Conservation (phyloP, 768 basidiomycete species). For the Clavaria fumosa region DNA sequence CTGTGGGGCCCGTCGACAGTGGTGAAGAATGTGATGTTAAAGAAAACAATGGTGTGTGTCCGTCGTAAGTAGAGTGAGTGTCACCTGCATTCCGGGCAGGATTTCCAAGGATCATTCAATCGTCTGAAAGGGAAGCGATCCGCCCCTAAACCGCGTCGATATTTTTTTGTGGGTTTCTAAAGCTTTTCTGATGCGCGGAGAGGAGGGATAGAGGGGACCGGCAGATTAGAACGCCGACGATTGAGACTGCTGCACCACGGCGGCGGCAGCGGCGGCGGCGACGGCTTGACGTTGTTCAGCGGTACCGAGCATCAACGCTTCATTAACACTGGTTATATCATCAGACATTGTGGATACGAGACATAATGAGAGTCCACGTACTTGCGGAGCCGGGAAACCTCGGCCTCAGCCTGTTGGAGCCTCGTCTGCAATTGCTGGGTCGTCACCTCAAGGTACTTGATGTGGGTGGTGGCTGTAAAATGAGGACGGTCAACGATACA, state of each 20-base stretch:
- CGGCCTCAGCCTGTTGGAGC: slow-evolving; percentile 64
- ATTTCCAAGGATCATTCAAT: slow-evolving; percentile 21
- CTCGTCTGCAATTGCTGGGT: slow-evolving; percentile 60
- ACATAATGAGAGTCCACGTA: background rate
- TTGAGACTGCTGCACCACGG: slow-evolving; percentile 27
- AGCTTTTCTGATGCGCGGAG: slow-evolving; percentile 9
- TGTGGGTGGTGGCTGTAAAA: slow-evolving; percentile 58
- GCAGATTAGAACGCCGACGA: slow-evolving; percentile 33
- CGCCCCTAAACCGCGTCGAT: too few species aligned
- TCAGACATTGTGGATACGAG: background rate
- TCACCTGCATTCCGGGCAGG: slow-evolving; percentile 14
- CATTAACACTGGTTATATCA: slow-evolving; percentile 52
- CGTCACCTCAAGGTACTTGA: slow-evolving; percentile 74
- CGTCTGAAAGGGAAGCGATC: slow-evolving; percentile 20
- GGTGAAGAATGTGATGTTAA: too few species aligned
- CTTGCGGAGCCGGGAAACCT: slow-evolving; percentile 50
- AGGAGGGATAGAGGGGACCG: slow-evolving; percentile 19
- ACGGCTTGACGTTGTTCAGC: slow-evolving; percentile 48
- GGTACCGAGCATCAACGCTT: slow-evolving; percentile 77
- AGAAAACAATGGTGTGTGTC: slow-evolving; percentile 8
- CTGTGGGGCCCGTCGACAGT: too few species aligned
- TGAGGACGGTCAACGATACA: slow-evolving; percentile 8
- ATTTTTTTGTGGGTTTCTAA: slow-evolving; percentile 16
- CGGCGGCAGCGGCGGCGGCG: slow-evolving; percentile 41
- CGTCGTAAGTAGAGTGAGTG: slow-evolving; percentile 7